These are phyloP conservation scores for Butyriboletus loyo DNA, from an alignment of 768 basidiomycete genomes.

Conservation along the genomic window DNA sequence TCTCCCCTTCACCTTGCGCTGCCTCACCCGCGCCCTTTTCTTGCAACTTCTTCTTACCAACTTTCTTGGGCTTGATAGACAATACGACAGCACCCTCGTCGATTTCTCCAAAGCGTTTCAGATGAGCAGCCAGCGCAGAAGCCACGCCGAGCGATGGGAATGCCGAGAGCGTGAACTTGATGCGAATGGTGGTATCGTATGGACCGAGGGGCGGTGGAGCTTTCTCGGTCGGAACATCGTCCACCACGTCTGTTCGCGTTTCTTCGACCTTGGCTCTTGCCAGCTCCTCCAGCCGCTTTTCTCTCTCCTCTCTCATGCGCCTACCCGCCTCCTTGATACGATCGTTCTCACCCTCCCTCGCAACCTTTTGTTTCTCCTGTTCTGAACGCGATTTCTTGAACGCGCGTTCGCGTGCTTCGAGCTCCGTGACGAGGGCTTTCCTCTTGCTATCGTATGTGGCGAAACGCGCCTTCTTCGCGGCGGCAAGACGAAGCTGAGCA, in stretches of 20 bases:
- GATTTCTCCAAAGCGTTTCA: constrained; percentile 58
- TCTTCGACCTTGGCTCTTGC: constrained; percentile 35
- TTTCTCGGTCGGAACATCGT: constrained; percentile 37
- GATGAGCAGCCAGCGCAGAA: constrained; percentile 34
- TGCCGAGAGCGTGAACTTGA: constrained; percentile 62
- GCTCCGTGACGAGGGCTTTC: constrained; percentile 69
- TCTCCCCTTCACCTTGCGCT: constrained; percentile 39
- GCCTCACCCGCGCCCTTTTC: constrained; percentile 31
- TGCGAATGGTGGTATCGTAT: constrained; percentile 70
- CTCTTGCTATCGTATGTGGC: constrained; percentile 69
- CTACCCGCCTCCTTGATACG: constrained; percentile 74
- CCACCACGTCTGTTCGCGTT: constrained; percentile 27
- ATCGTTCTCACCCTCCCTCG: constrained; percentile 60
- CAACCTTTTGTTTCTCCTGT: constrained; percentile 56
- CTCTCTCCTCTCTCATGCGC: constrained; percentile 62
- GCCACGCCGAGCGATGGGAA: constrained; percentile 36
- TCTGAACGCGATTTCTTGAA: constrained; percentile 70
- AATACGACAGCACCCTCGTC: constrained; percentile 67
- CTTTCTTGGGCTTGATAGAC: constrained; percentile 57
- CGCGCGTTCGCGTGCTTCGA: constrained; percentile 74
- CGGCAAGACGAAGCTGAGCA: constrained; percentile 69
- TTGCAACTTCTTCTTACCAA: constrained; percentile 35
- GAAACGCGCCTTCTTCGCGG: constrained; percentile 68
- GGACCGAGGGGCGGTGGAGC: constrained; percentile 61
- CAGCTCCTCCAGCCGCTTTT: constrained; percentile 46